A percentile compares a stretch with the other conserved stretches of the same genome.
phyloP scores from a whole-genome alignment of 1,284 basidiomycete species.

The Ceratobasidium sp. region DNA sequence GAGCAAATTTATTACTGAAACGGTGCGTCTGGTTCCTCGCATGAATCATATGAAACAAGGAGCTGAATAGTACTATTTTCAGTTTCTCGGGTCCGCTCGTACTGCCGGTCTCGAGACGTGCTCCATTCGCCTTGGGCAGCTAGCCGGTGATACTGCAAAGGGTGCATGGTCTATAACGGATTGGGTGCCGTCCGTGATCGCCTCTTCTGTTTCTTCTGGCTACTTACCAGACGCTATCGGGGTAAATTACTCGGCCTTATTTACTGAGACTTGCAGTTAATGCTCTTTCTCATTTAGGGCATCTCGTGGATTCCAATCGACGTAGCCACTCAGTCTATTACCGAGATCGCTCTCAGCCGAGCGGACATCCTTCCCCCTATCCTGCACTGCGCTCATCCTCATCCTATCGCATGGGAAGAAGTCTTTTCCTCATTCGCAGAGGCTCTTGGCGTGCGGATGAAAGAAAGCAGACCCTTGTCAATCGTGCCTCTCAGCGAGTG shows the following conservation, averaged over 20 bases:
- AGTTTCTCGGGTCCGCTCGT: not conserved
- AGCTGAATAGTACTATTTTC: not conserved
- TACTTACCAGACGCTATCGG: not conserved
- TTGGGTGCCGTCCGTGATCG: conserved; percentile 42
- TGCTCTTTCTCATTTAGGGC: conserved; percentile 37
- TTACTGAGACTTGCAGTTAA: not conserved
- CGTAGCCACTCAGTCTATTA: conserved; percentile 54
- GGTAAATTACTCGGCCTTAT: not conserved
- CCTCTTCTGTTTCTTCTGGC: not conserved
- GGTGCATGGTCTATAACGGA: conserved; percentile 37
- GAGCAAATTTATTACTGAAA: conserved; percentile 44
- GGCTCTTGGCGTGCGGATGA: conserved; percentile 49
- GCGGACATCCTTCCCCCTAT: conserved; percentile 20
- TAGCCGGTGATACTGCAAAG: conserved; percentile 23
- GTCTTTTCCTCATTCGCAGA: conserved; percentile 51
- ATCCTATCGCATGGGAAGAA: conserved; percentile 52
- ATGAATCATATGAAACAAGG: not conserved
- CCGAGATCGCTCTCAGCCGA: conserved; percentile 50
- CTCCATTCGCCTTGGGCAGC: conserved; percentile 39
- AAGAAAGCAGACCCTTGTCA: conserved; percentile 29
- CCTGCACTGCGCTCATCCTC: conserved; percentile 55
- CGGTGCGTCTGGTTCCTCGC: not conserved
- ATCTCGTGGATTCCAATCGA: conserved; percentile 58
- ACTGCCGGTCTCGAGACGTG: conserved; percentile 8
- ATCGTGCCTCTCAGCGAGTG: conserved; percentile 55